Evolutionary conservation across 768 basidiomycete genomes (phyloP).

Genomic region (Tricholoma flavovirens): DNA sequence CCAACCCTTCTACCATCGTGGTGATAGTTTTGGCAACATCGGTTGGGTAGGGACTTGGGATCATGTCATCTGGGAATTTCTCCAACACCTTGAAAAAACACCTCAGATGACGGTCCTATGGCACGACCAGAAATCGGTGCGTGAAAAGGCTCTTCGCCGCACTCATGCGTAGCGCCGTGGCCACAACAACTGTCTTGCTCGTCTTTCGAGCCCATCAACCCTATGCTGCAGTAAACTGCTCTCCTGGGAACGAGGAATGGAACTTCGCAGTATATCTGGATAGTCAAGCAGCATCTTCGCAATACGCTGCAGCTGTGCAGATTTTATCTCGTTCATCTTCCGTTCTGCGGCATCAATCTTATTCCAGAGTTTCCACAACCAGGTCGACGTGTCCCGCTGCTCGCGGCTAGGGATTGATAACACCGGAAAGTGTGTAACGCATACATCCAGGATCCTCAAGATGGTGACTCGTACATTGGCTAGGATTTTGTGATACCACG

Average conservation of each 20-base stretch:
- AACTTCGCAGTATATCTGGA: constrained; percentile 12
- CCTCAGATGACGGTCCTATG: constrained; percentile 20
- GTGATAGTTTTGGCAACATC: constrained; percentile 10
- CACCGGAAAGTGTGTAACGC: not conserved
- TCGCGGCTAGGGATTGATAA: not conserved
- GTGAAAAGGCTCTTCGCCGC: constrained; percentile 15
- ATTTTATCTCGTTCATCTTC: constrained; percentile 16
- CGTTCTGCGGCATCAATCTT: constrained; percentile 14
- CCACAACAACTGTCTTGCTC: constrained; percentile 11
- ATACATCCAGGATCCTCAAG: not conserved
- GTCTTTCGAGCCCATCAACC: constrained; percentile 6
- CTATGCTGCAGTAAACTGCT: constrained; percentile 13
- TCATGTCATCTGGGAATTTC: constrained; percentile 9
- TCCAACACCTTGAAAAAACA: constrained; percentile 19
- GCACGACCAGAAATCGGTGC: constrained; percentile 17
- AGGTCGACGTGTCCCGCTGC: constrained; percentile 4
- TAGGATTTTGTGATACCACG: not conserved
- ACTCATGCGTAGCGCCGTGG: constrained; percentile 7
- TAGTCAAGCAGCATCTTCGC: constrained; percentile 15
- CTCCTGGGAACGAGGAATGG: constrained; percentile 16
- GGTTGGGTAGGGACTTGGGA: constrained; percentile 1
- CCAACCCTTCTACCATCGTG: constrained; percentile 13
- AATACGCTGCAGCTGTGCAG: constrained; percentile 16
- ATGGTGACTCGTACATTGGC: not conserved
- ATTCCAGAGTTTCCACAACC: constrained; percentile 12